phyloP scores from a whole-genome alignment of 495 filamentous ascomycete genomes.

The Extremus antarcticus region DNA sequence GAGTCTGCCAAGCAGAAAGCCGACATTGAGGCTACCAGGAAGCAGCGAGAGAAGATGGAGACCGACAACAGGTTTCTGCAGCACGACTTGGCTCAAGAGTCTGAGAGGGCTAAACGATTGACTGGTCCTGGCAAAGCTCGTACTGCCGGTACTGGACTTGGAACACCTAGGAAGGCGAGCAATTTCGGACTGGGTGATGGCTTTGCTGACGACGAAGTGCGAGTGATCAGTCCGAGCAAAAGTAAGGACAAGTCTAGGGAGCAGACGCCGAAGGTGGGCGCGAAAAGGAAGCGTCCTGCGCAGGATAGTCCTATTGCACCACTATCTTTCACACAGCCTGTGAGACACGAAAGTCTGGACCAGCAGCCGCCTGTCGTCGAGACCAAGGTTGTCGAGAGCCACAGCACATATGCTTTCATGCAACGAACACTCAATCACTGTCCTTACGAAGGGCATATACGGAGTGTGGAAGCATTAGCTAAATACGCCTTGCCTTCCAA shows the following conservation, averaged over 20 bases:
- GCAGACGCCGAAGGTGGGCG: constrained; percentile 46
- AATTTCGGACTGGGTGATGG: constrained; percentile 53
- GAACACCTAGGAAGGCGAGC: constrained; percentile 51
- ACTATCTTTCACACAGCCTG: constrained; percentile 14
- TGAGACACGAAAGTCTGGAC: neutral
- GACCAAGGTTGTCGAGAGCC: neutral
- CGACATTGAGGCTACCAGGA: constrained; percentile 45
- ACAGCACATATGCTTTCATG: constrained; percentile 32
- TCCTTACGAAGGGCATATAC: constrained; percentile 34
- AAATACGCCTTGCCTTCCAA: constrained; percentile 56
- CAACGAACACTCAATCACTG: constrained; percentile 51
- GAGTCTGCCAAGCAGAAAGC: constrained; percentile 43
- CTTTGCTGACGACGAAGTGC: constrained; percentile 62
- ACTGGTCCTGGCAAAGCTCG: constrained; percentile 27
- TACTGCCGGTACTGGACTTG: constrained; percentile 24
- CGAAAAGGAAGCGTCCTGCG: constrained; percentile 52
- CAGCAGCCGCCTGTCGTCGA: constrained; percentile 1
- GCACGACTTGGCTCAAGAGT: constrained; percentile 53
- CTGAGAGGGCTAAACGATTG: constrained; percentile 35
- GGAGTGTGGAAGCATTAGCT: constrained; percentile 70
- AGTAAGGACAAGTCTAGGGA: constrained; percentile 31
- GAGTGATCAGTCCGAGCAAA: constrained; percentile 47
- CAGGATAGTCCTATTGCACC: constrained; percentile 43
- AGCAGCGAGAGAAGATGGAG: constrained; percentile 48
- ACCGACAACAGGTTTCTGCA: constrained; percentile 55